Base-by-base conservation (phyloP, 208 protist species). In the Herpetomonas samuelpessoai region DNA sequence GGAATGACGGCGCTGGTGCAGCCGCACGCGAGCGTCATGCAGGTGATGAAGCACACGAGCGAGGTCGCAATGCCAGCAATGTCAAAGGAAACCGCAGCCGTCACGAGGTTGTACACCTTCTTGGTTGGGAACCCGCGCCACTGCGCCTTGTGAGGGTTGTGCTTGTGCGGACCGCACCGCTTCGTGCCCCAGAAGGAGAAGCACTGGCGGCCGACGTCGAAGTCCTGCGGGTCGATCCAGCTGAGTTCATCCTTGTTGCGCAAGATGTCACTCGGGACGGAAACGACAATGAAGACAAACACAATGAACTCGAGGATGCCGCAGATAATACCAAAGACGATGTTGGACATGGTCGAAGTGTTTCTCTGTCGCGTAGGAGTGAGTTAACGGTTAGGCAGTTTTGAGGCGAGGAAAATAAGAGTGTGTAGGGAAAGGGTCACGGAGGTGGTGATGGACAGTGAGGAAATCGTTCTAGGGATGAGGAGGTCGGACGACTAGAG, bases 131-230 rank as follows among this genome's bases (percentile, higher is more conserved):
- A 66, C 24, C 61, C 61, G 24, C 41, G 29, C 29, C 31, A n/a
- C 10, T 4, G 19, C 1, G 29, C 10, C 2, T 25, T 38, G 16
- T 50, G 12, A 27, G 50, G 61, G 44, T 66, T 58, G 14, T 19
- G 30, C 38, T 58, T 57, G 52, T 66, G 61, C n/a, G 49, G 22
- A 6, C 61, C 61, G 50, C 61, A 66, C 24, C 35, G 26, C 61
- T 66, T 66, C 29, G 21, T 41, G 28, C 61, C 61, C 61, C 61
- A 66, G 26, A 58, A 26, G 41, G 28, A 22, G 41, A 41, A 66
- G 61, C 61, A 66, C 9, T 28, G 29, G 53, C 9, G 16, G 44
- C 9, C 22, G 44, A 19, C 4, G 4, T 6, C 4, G 10, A 3
- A 39, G 53, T 9, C 10, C 53, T 3, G 4, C 29, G n/a, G 27